Base-by-base conservation (phyloP, 495 filamentous ascomycete species). In the Podospora tetraspora region DNA sequence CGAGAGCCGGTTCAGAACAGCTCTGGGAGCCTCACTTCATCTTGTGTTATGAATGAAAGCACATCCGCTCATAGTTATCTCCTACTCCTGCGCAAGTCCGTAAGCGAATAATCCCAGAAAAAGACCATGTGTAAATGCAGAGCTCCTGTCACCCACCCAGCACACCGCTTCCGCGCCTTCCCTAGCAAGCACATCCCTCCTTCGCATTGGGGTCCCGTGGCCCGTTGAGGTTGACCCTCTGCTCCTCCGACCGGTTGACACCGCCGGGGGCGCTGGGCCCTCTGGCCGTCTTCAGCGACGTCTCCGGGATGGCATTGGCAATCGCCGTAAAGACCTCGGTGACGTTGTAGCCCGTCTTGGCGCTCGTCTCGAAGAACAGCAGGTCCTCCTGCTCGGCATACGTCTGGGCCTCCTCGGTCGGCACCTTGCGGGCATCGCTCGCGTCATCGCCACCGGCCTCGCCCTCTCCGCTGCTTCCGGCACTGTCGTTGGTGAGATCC, bases 241-340 rank as follows among this genome's bases (percentile, higher is more conserved):
- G 86, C 70, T 86, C 84, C 66, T 91, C 90, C 10, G 82, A 82
- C n/a, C 79, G 80, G 66, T 80, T 72, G 43, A 66, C 81, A 21
- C 85, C 85, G 43, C 84, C 85, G 29, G 89, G 84, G 27, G 86
- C 85, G 21, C 86, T 88, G 22, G 86, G 79, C 12, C 88, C 90
- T 60, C 92, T 87, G 52, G 89, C 85, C 43, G 90, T 92, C 86
- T 97, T 98, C 79, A 98, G 83, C 69, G 91, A 95, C 69, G 92
- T 95, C 81, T 98, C 95, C 1, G 95, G 94, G 68, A 98, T 98
- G 27, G 93, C 92, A 75, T 97, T 96, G 66, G 94, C 94, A 76
- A 98, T 97, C n/a, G 94, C 94, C 59, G 94, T 97, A 78, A 99
- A 99, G 24, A 99, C 95, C 71, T 95, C 94, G 70, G 90, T 87